A percentile compares a stretch with the other conserved stretches of the same genome.
These are phyloP conservation scores for Lachancea dasiensis DNA, from an alignment of 805 yeast species.

Conservation along the genomic window DNA sequence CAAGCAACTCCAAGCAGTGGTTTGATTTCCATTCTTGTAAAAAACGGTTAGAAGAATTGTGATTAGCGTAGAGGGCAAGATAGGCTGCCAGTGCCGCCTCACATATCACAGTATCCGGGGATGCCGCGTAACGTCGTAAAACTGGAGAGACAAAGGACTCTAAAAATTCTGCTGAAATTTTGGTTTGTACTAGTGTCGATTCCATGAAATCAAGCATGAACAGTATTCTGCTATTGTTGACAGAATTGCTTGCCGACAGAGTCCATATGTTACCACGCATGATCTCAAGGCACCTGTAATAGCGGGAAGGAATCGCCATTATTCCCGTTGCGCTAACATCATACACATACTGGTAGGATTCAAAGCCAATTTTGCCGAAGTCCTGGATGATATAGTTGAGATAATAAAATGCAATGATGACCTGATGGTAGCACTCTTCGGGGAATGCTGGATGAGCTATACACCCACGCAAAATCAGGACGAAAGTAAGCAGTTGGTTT, in stretches of 20 bases:
- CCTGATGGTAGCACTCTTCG: constrained; percentile 13
- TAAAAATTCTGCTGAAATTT: constrained; percentile 8
- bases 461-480: constrained; percentile 14
- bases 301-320: not conserved
- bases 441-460: not conserved
- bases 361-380: constrained; percentile 26
- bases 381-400: constrained; percentile 22
- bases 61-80: constrained; percentile 15
- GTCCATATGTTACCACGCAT: constrained; percentile 16
- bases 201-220: constrained; percentile 24
- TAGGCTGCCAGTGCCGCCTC: constrained; percentile 24
- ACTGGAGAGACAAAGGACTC: constrained; percentile 12
- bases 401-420: constrained; percentile 16
- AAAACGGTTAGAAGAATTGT: not conserved
- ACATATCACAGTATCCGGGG: constrained; percentile 13
- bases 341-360: constrained; percentile 24
- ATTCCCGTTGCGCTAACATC: constrained; percentile 16
- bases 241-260: constrained; percentile 12
- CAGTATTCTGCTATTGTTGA: constrained; percentile 19
- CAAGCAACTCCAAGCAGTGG: constrained; percentile 14
- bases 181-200: constrained; percentile 11
- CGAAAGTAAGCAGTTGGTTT: constrained; percentile 18
- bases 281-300: constrained; percentile 6
- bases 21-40: constrained; percentile 17
- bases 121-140: constrained; percentile 9